Evolutionary conservation across 768 basidiomycete genomes (phyloP).

Genomic region (Serendipita sp.): DNA sequence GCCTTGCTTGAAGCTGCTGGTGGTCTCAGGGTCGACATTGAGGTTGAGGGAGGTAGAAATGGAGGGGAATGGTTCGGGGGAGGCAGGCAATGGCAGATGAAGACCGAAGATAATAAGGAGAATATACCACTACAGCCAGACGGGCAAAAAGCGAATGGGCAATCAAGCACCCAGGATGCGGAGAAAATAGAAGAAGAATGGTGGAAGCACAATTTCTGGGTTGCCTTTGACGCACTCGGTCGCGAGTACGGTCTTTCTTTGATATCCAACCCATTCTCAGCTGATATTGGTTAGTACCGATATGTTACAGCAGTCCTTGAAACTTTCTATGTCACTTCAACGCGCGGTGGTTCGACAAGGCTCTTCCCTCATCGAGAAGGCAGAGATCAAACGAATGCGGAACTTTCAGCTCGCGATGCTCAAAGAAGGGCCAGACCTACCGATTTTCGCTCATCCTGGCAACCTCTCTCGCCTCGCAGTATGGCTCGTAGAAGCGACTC

Average conservation of each 20-base stretch:
- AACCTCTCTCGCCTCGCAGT: constrained; percentile 79
- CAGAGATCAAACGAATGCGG: constrained; percentile 74
- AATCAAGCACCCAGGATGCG: constrained; percentile 15
- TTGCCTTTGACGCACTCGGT: constrained; percentile 74
- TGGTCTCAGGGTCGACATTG: constrained; percentile 81
- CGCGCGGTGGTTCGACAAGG: constrained; percentile 89
- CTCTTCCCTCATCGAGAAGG: constrained; percentile 91
- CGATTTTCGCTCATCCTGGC: constrained; percentile 82
- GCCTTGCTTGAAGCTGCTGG: constrained; percentile 83
- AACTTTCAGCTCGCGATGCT: constrained; percentile 82
- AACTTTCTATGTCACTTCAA: constrained; percentile 82
- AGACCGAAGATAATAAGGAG: constrained; percentile 27
- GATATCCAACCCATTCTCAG: neutral
- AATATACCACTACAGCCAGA: constrained; percentile 20
- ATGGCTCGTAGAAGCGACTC: constrained; percentile 88
- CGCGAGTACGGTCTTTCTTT: constrained; percentile 49
- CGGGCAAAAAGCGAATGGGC: constrained; percentile 9
- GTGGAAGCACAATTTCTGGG: constrained; percentile 93
- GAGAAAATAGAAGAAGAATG: constrained; percentile 31
- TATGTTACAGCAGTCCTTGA: constrained; percentile 58
- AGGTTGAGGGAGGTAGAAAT: constrained; percentile 70
- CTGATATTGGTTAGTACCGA: constrained; percentile 34
- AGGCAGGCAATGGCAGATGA: constrained; percentile 57
- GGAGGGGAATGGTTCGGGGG: constrained; percentile 97
- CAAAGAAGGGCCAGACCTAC: constrained; percentile 83